A percentile compares a stretch with the other conserved stretches of the same genome.
These are phyloP conservation scores for Ochetophila trinervis DNA, from an alignment of 306 rosid genomes.

Conservation along the genomic window DNA sequence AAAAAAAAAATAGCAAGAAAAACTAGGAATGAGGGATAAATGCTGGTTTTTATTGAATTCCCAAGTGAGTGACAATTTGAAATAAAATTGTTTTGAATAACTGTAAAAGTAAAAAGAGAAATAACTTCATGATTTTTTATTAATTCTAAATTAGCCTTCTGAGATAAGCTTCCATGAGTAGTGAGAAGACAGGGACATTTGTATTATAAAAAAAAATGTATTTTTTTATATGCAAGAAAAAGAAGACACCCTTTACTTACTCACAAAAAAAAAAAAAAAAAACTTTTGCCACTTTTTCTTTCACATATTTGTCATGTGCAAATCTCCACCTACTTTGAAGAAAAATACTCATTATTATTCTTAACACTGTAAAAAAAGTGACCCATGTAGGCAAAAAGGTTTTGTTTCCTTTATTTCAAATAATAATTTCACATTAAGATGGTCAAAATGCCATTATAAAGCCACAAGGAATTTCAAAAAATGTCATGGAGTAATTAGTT, in stretches of 20 bases:
- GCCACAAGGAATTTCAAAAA: conserved; percentile 14
- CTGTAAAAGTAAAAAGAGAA: not conserved
- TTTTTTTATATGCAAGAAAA: not conserved
- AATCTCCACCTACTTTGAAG: not conserved
- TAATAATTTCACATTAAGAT: not conserved
- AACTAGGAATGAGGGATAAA: not conserved
- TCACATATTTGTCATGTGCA: too few relatives aligned
- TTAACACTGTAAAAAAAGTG: not conserved
- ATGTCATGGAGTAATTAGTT: conserved; percentile 4
- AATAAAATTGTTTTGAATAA: not conserved
- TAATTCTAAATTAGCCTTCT: not conserved
- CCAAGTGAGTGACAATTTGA: not conserved
- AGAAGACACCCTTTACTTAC: too few relatives aligned
- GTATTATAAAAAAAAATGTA: not conserved
- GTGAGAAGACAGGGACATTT: not conserved
- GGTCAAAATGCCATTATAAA: conserved; percentile 30
- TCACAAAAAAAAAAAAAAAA: too few relatives aligned
- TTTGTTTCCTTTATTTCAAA: not conserved
- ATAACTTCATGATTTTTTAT: not conserved
- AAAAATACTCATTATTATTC: not conserved
- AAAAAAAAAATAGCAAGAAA: too few relatives aligned
- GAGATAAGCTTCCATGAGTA: conserved; percentile 7
- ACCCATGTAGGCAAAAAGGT: not conserved
- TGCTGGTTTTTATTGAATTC: not conserved
- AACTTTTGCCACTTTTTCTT: not conserved